Conservation (phyloP, 2,329 filamentous ascomycete species). For the Periglandula ipomoeae region DNA sequence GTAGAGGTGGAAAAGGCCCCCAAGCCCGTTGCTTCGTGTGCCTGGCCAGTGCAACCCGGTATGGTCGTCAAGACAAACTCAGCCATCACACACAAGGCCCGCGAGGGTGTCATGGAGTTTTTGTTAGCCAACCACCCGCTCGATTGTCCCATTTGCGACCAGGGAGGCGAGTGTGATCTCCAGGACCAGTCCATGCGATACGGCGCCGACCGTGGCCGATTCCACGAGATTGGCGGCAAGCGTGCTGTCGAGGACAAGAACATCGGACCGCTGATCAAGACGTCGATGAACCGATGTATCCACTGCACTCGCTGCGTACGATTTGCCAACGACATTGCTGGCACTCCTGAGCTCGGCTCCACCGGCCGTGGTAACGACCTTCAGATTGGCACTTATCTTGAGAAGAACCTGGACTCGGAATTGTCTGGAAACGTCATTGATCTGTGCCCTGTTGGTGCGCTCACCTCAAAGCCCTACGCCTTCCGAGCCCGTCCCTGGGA, state of each 20-base stretch:
- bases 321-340: conserved; percentile 95
- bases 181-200: conserved; percentile 99
- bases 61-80: conserved; percentile 99
- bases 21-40: conserved; percentile 96
- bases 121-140: conserved; percentile 91
- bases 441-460: conserved; percentile 90
- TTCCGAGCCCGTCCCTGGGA: conserved; percentile 98
- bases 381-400: conserved; percentile 96
- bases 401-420: conserved; percentile 88
- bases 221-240: conserved; percentile 94
- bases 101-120: conserved; percentile 99
- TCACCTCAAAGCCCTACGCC: conserved; percentile 95
- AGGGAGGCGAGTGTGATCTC: conserved; percentile 97
- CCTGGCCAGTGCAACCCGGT: conserved; percentile 95
- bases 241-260: conserved; percentile 99
- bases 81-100: conserved; percentile 89
- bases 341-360: conserved; percentile 89
- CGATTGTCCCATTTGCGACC: conserved; percentile 96
- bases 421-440: conserved; percentile 97
- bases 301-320: conserved; percentile 97
- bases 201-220: conserved; percentile 87
- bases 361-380: conserved; percentile 93
- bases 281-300: conserved; percentile 99
- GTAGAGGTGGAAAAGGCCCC: conserved; percentile 95
- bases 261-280: conserved; percentile 96